phyloP scores from a whole-genome alignment of 148 eudicot species.

The Drosera capensis region DNA sequence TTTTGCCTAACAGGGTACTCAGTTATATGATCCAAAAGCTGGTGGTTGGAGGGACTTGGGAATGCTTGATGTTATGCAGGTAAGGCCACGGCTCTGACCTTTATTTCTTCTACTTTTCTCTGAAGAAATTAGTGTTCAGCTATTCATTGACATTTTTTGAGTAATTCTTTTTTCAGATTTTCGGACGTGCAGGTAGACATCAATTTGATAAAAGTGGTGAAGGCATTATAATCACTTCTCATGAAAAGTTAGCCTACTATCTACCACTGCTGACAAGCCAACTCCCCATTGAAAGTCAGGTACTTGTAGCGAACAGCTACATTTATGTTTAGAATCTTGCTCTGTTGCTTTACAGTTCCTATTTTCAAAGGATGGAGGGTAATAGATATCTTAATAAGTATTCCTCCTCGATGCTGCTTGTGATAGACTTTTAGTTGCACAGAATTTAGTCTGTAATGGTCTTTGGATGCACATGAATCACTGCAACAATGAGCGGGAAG shows the following conservation, averaged over 20 bases:
- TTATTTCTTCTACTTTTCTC: not conserved
- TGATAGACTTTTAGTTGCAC: too few relatives aligned
- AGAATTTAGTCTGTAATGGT: too few relatives aligned
- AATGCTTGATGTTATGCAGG: conserved; percentile 99
- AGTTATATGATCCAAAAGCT: conserved; percentile 95
- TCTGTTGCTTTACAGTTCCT: not conserved
- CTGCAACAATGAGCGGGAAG: too few relatives aligned
- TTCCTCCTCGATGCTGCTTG: too few relatives aligned
- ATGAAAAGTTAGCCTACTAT: conserved; percentile 89
- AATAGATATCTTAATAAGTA: too few relatives aligned
- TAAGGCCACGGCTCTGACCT: conserved; percentile 9
- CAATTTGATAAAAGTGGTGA: conserved; percentile 99
- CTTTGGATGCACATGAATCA: too few relatives aligned
- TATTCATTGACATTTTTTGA: conserved; percentile 1
- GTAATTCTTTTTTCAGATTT: conserved; percentile 38
- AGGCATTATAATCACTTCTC: conserved; percentile 91
- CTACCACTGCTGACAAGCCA: conserved; percentile 81
- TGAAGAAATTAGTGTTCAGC: too few relatives aligned
- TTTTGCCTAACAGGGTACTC: conserved; percentile 99
- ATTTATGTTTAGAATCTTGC: conserved; percentile 4
- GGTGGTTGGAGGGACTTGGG: conserved; percentile 99
- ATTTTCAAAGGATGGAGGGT: too few relatives aligned
- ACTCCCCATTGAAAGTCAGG: conserved; percentile 99
- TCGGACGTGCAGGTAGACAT: conserved; percentile 99
- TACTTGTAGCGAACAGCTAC: too few relatives aligned